phyloP scores from a whole-genome alignment of 2,329 filamentous ascomycete species.

The Ophiostoma sp. region DNA sequence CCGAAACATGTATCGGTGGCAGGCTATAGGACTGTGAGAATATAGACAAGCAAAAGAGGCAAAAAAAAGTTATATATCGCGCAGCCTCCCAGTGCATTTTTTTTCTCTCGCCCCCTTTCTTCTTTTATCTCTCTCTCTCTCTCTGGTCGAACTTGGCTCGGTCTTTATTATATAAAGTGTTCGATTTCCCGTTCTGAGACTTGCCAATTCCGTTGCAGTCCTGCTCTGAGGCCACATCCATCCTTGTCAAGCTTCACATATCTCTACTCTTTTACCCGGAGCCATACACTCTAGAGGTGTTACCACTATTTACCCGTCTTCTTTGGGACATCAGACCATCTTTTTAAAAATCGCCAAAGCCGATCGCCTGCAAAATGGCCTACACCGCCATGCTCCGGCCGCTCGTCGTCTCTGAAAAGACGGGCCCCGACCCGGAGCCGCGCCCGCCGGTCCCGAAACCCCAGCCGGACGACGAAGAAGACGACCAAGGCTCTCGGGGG shows the following conservation, averaged over 20 bases:
- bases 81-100: background rate
- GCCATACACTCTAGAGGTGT: no score
- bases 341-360: no score
- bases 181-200: background rate
- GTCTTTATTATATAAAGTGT: background rate
- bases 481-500: constrained; percentile 14
- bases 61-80: constrained; percentile 4
- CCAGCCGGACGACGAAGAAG: constrained; percentile 22
- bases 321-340: background rate
- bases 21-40: background rate
- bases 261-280: background rate
- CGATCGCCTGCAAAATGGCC: background rate
- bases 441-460: constrained; percentile 24
- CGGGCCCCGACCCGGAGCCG: constrained; percentile 21
- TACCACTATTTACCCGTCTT: background rate
- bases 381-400: background rate
- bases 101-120: background rate
- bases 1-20: background rate
- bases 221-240: background rate
- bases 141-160: background rate
- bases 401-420: constrained; percentile 9
- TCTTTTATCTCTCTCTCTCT: background rate
- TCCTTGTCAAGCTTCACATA: no score
- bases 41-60: background rate
- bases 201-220: no score